phyloP scores from a whole-genome alignment of 2,329 filamentous ascomycete species.

The Alternaria triticimaculans region DNA sequence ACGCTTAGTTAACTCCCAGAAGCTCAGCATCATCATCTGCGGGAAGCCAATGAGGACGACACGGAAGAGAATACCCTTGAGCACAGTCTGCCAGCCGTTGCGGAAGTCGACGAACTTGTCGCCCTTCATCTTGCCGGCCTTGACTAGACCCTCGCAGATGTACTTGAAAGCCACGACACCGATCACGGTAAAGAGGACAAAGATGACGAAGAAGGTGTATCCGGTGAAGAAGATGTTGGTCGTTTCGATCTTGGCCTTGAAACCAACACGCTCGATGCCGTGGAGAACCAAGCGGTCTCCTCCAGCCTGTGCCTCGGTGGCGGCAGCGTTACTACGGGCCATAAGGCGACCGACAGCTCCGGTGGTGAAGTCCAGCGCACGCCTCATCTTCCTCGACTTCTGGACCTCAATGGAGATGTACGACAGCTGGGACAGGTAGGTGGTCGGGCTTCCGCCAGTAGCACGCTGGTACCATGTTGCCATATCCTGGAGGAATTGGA shows the following conservation, averaged over 20 bases:
- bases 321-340: slow-evolving; percentile 56
- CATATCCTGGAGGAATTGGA: slow-evolving; percentile 86
- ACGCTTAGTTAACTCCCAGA: slow-evolving; percentile 89
- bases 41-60: slow-evolving; percentile 89
- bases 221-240: slow-evolving; percentile 96
- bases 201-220: slow-evolving; percentile 84
- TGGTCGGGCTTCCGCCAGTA: slow-evolving; percentile 84
- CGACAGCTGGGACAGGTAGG: slow-evolving; percentile 74
- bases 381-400: slow-evolving; percentile 68
- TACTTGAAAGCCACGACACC: slow-evolving; percentile 81
- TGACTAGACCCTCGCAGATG: slow-evolving; percentile 76
- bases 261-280: slow-evolving; percentile 89
- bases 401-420: slow-evolving; percentile 84
- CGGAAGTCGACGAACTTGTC: slow-evolving; percentile 94
- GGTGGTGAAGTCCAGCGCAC: slow-evolving; percentile 33
- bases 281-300: slow-evolving; percentile 63
- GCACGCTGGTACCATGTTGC: slow-evolving; percentile 96
- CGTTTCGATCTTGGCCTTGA: slow-evolving; percentile 80
- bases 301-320: slow-evolving; percentile 42
- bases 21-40: slow-evolving; percentile 85
- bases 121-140: slow-evolving; percentile 76
- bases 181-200: slow-evolving; percentile 76
- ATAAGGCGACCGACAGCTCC: slow-evolving; percentile 42
- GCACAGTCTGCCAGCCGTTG: slow-evolving; percentile 88
- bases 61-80: slow-evolving; percentile 93